Evolutionary conservation across 2,329 filamentous ascomycete genomes (phyloP).

Genomic region (Ophiostoma sp.): DNA sequence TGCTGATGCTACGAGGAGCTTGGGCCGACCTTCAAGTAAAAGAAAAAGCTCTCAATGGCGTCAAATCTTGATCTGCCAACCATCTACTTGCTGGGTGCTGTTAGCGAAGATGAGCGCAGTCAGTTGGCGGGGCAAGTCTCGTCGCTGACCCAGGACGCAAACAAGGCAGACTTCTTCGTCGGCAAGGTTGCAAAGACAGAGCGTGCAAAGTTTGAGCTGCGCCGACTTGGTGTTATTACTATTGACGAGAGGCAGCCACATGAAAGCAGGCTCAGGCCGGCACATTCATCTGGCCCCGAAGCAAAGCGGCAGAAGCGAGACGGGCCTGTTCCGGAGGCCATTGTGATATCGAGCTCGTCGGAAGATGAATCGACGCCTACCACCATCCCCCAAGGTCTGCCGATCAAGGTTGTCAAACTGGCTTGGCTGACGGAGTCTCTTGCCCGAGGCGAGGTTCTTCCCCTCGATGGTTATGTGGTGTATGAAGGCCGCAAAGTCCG

Average conservation of each 20-base stretch:
- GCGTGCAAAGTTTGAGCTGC: conserved; percentile 72
- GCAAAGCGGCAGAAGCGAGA: conserved; percentile 18
- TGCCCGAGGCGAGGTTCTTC: conserved; percentile 40
- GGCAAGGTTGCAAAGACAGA: conserved; percentile 65
- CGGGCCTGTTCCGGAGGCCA: neutral
- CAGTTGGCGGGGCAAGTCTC: conserved; percentile 59
- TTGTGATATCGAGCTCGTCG: conserved; percentile 27
- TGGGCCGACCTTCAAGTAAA: neutral
- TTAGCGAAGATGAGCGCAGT: conserved; percentile 58
- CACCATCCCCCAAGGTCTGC: conserved; percentile 11
- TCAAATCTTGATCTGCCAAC: conserved; percentile 30
- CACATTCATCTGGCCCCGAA: conserved; percentile 22
- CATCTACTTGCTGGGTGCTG: conserved; percentile 66
- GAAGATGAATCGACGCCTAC: conserved; percentile 26
- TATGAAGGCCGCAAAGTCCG: conserved; percentile 41
- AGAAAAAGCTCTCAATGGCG: neutral
- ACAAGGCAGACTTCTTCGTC: conserved; percentile 67
- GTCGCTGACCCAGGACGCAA: conserved; percentile 63
- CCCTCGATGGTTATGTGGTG: conserved; percentile 47
- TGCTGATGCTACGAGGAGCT: neutral
- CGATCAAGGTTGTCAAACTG: conserved; percentile 51
- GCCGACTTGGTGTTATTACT: conserved; percentile 57
- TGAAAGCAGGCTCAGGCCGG: neutral
- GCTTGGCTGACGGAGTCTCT: conserved; percentile 54
- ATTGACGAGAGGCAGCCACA: conserved; percentile 39